Base-by-base conservation (phyloP, 2,329 filamentous ascomycete genomes). In the Aspergillus sp. region DNA sequence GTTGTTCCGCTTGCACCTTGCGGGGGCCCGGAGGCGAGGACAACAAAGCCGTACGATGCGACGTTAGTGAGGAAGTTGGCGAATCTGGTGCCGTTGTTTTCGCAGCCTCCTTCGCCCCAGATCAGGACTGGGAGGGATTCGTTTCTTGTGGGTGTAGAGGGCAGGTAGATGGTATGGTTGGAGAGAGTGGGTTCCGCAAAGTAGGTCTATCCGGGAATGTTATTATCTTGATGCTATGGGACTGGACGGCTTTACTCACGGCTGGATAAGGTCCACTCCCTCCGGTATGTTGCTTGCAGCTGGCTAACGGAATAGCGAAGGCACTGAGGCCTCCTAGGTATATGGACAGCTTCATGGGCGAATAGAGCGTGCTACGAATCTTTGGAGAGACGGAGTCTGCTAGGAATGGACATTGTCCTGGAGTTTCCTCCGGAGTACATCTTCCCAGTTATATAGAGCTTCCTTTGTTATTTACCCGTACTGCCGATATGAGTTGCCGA, bases 31-130 rank as follows among this genome's bases (percentile, higher is more conserved):
- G 51, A 53, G 13, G 51, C 51, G 5, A 53, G 45, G 17, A 40
- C 51, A 8, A 47, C 32, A 30, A 50, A 53, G 14, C 51, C 51
- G 38, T 53, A 50, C 2, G 51, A 53, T 19, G 51, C 51, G 16
- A 53, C 26, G 36, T 53, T 47, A 22, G 51, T 53, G 10, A 53
- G 51, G 4, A 53, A 16, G 30, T 53, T 53, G 14, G 22, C 43
- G 24, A 53, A 53, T n/a, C 41, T 43, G 14, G 47, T 53, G 5
- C 51, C 51, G 51, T 53, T 50, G 17, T 33, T 36, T n/a, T 35
- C 36, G 32, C 51, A 53, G 2, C 47, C 51, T 13, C 51, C 51
- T 42, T 53, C 50, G 22, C 51, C 51, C 51, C 51, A 53, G 38
- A 53, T 50, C 1, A 53, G 46, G 13, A 50, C 43, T 8, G 47